A percentile compares a stretch with the other conserved stretches of the same genome.
These are phyloP conservation scores for Barnettozyma populi DNA, from an alignment of 805 yeast genomes.

Conservation along the genomic window DNA sequence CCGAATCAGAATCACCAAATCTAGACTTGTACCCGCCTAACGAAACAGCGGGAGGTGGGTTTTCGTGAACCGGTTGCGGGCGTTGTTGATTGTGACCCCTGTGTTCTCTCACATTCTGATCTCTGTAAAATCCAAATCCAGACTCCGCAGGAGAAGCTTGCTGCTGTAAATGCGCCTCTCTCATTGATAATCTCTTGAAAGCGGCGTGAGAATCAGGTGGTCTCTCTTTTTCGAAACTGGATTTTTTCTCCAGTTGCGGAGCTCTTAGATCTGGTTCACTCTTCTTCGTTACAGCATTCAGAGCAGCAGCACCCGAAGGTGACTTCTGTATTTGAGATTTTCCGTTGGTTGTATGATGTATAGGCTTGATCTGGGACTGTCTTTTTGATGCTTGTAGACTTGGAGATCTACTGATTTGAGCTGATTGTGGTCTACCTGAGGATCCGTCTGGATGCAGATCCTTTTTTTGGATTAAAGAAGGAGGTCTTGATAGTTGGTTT, in stretches of 20 bases:
- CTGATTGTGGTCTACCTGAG: slow-evolving; percentile 4
- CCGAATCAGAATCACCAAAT: slow-evolving; percentile 62
- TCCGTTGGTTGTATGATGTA: neutral
- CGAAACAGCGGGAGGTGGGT: neutral
- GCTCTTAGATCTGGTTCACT: slow-evolving; percentile 26
- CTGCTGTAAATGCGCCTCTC: slow-evolving; percentile 23
- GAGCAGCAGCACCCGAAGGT: slow-evolving; percentile 25
- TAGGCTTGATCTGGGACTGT: slow-evolving; percentile 1
- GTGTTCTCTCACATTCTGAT: slow-evolving; percentile 14
- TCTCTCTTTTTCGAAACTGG: slow-evolving; percentile 53
- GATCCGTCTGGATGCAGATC: neutral
- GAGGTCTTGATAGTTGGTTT: neutral
- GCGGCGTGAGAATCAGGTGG: slow-evolving; percentile 29
- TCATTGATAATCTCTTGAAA: slow-evolving; percentile 32
- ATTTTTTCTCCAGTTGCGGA: slow-evolving; percentile 25
- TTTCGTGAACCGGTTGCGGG: slow-evolving; percentile 1
- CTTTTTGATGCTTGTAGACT: neutral
- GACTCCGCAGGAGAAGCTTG: slow-evolving; percentile 16
- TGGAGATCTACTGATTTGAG: slow-evolving; percentile 1
- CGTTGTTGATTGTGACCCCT: slow-evolving; percentile 13
- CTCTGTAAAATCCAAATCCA: slow-evolving; percentile 22
- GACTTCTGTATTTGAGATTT: slow-evolving; percentile 5
- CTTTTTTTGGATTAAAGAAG: neutral
- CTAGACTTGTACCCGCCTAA: slow-evolving; percentile 42
- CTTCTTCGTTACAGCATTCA: slow-evolving; percentile 52